Conservation (phyloP, 768 basidiomycete genomes). For the Pleurotus ostreatus region DNA sequence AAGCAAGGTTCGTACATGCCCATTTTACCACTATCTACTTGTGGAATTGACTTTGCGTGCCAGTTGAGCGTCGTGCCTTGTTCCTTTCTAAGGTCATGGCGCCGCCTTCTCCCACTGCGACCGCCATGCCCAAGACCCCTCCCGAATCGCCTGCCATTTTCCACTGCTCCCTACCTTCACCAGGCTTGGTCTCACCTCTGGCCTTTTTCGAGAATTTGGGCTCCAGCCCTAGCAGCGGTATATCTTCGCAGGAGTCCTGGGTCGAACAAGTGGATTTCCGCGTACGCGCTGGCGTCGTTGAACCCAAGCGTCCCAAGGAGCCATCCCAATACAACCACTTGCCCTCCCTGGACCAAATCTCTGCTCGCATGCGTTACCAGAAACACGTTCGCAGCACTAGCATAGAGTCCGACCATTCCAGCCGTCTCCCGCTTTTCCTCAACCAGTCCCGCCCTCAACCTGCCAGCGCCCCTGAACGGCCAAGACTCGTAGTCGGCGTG, state of each 20-base stretch:
- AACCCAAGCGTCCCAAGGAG: constrained; percentile 14
- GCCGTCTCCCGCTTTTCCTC: constrained; percentile 30
- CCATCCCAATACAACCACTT: constrained; percentile 23
- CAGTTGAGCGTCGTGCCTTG: constrained; percentile 69
- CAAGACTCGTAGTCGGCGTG: constrained; percentile 27
- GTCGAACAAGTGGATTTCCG: constrained; percentile 68
- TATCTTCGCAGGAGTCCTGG: constrained; percentile 38
- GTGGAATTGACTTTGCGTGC: not conserved
- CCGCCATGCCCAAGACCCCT: constrained; percentile 56
- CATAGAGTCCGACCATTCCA: constrained; percentile 10
- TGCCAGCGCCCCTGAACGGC: constrained; percentile 16
- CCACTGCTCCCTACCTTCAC: constrained; percentile 67
- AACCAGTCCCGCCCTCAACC: constrained; percentile 15
- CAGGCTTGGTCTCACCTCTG: constrained; percentile 60
- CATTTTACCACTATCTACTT: not conserved
- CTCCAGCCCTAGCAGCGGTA: constrained; percentile 25
- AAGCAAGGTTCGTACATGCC: constrained; percentile 58
- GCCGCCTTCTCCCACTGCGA: constrained; percentile 60
- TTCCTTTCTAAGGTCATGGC: constrained; percentile 73
- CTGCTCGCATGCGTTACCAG: constrained; percentile 51
- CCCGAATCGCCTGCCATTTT: constrained; percentile 69
- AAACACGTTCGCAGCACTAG: constrained; percentile 20
- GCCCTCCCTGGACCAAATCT: constrained; percentile 77
- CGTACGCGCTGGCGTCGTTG: constrained; percentile 24
- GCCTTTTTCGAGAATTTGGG: constrained; percentile 50